Percentiles rank a stretch among this genome's conserved stretches.
phyloP scores from a whole-genome alignment of 352 stramenopile genomes.

The Hyaloperonospora brassicae region DNA sequence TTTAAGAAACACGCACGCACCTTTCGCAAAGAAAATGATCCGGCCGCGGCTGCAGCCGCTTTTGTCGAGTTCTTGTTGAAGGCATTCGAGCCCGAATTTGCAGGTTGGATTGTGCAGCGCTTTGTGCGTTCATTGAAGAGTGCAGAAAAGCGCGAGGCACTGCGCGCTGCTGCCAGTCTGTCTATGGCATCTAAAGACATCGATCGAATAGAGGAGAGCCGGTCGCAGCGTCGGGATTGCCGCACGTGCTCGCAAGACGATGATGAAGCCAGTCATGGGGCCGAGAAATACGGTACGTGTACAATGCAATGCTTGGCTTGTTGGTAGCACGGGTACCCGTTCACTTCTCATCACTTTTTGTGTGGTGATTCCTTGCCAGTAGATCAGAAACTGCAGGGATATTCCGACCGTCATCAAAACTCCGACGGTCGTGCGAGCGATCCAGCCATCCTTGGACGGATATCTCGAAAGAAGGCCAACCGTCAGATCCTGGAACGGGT shows the following conservation, averaged over 20 bases:
- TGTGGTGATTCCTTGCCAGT: constrained; percentile 12
- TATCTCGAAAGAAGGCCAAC: constrained; percentile 54
- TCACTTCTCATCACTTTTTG: constrained; percentile 3
- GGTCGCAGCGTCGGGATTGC: constrained; percentile 12
- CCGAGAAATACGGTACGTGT: constrained; percentile 37
- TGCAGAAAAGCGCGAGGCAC: constrained; percentile 41
- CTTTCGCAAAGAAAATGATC: constrained; percentile 70
- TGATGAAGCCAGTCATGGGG: constrained; percentile 18
- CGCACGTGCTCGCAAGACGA: constrained; percentile 15
- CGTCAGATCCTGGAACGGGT: constrained; percentile 64
- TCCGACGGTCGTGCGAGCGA: constrained; percentile 15
- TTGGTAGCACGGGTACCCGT: constrained; percentile 5
- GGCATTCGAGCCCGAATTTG: constrained; percentile 50
- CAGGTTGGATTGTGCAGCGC: constrained; percentile 42
- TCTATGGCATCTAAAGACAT: constrained; percentile 17
- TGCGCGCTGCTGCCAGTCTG: constrained; percentile 31
- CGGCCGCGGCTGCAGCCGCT: constrained; percentile 28
- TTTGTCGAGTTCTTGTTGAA: constrained; percentile 49
- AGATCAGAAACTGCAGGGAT: constrained; percentile 34
- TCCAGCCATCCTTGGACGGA: constrained; percentile 14
- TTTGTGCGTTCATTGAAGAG: constrained; percentile 51
- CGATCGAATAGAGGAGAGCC: constrained; percentile 16
- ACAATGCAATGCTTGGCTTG: not conserved
- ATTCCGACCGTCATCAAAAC: constrained; percentile 21
- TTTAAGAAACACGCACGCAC: constrained; percentile 62